These are phyloP conservation scores for Penicillium nucicola DNA, from an alignment of 495 filamentous ascomycete species.

Conservation along the genomic window DNA sequence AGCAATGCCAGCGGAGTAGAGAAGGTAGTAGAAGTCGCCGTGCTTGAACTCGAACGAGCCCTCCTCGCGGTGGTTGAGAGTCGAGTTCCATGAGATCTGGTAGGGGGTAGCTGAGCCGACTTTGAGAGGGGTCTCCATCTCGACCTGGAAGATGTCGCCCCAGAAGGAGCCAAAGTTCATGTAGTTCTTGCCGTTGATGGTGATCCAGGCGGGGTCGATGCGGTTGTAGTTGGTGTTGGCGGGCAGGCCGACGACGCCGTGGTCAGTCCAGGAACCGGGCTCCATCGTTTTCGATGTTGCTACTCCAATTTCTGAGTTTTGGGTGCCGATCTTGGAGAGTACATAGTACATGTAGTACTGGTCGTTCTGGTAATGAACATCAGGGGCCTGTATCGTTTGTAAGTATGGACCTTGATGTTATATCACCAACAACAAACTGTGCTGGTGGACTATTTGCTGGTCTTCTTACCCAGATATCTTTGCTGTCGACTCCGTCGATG, in stretches of 20 bases:
- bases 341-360: conserved; percentile 73
- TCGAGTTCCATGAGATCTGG: conserved; percentile 55
- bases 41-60: conserved; percentile 55
- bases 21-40: conserved; percentile 61
- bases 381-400: conserved; percentile 54
- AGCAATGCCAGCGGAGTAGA: conserved; percentile 61
- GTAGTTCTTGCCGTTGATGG: conserved; percentile 41
- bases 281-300: conserved; percentile 63
- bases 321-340: conserved; percentile 61
- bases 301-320: conserved; percentile 62
- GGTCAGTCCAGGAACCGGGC: conserved; percentile 56
- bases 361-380: conserved; percentile 52
- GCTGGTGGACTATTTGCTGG: neutral
- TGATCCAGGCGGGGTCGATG: conserved; percentile 66
- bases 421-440: too few species aligned
- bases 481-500: conserved; percentile 42
- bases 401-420: too few species aligned
- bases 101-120: conserved; percentile 30
- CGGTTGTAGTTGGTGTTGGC: conserved; percentile 59
- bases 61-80: conserved; percentile 54
- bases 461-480: conserved; percentile 55
- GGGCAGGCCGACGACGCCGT: conserved; percentile 47
- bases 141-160: conserved; percentile 62
- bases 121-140: conserved; percentile 45
- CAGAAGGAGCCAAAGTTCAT: conserved; percentile 72